Base-by-base conservation (phyloP, 2,329 filamentous ascomycete genomes). In the Pestalotiopsis sp. region DNA sequence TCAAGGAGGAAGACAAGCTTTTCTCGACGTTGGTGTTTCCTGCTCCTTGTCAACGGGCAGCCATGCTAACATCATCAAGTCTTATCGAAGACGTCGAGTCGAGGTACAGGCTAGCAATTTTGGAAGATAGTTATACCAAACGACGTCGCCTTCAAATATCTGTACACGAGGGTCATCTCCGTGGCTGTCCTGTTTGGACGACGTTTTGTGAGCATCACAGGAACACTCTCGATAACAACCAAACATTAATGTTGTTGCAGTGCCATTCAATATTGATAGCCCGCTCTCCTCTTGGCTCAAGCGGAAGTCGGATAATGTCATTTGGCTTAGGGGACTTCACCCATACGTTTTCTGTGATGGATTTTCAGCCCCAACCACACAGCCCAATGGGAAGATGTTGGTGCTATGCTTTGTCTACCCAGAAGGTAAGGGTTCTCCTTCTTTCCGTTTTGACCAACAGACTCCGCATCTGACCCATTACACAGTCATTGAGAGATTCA, bases 141-240 rank as follows among this genome's bases (percentile, higher is more conserved):
- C 84, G 84, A 2, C 68, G 87, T 2, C 85, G 89, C 13, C 83
- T 91, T 0, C 87, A 90, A 62, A 86, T 87, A 13, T 82, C 86
- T 1, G 83, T 88, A 0, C 85, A 82, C 81, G 83, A 86, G n/a
- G 88, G 87, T 2, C 83, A 85, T 65, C 74, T 89, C 64, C 81
- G 80, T 38, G 80, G 81, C 64, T 89, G 87, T 72, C 89, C 88
- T 1, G 83, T 91, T 9, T 91, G 89, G 89, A 91, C 88, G 2
- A 88, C 88, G 2, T 91, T 91, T 73, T 79, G 88, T 90, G 79
- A 31, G 84, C 73, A 61, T 12, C 25, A 3, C 58, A 63, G n/a
- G 12, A 59, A 27, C 12, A 14, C 11, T 52, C 41, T 66, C 2
- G 38, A 27, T 12, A 12, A 11, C 4, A 36, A 52, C 11, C 25